Conservation (phyloP, 768 basidiomycete species). For the Tylopilus plumbeoviolaceoides region DNA sequence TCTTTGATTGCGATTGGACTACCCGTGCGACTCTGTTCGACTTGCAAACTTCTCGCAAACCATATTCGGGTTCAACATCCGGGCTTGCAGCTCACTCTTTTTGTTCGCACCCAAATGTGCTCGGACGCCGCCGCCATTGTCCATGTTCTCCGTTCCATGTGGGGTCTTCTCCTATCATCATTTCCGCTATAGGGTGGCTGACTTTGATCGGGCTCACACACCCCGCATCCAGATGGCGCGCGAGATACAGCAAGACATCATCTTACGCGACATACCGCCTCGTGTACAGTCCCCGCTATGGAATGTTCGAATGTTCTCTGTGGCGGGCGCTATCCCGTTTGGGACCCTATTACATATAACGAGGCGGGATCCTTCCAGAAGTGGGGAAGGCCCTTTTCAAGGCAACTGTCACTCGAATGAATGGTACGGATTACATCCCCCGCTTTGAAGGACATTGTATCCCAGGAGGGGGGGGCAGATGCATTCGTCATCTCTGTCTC, state of each 20-base stretch:
- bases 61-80: too few relatives aligned
- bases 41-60: too few relatives aligned
- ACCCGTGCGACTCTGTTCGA: too few relatives aligned
- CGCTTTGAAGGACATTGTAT: neutral
- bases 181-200: neutral
- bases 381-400: slow-evolving; percentile 3
- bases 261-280: neutral
- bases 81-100: neutral
- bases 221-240: neutral
- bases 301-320: slow-evolving; percentile 3
- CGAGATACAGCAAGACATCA: slow-evolving; percentile 21
- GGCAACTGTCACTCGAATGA: slow-evolving; percentile 13
- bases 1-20: neutral
- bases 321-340: slow-evolving; percentile 8
- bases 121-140: neutral
- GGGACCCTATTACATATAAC: neutral
- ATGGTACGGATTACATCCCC: slow-evolving; percentile 7
- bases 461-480: neutral
- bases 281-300: neutral
- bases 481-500: neutral
- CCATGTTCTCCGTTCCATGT: too few relatives aligned
- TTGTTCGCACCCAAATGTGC: neutral
- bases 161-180: neutral
- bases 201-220: neutral
- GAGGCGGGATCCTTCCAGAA: neutral